Conservation (phyloP, 108 stramenopile genomes). For the Fragilariopsis cylindrus region DNA sequence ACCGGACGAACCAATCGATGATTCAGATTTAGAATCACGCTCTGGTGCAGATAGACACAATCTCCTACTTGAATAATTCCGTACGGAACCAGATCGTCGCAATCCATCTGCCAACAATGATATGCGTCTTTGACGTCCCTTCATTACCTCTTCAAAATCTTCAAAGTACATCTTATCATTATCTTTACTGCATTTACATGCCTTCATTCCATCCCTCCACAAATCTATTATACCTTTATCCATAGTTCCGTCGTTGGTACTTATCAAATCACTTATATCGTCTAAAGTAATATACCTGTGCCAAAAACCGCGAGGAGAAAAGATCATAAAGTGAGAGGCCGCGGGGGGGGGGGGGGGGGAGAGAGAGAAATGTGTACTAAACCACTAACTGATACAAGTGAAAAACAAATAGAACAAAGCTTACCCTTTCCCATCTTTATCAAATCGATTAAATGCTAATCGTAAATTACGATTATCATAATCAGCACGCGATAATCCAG, state of each 20-base stretch:
- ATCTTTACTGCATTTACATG: slow-evolving; percentile 1
- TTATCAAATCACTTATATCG: slow-evolving; percentile 75
- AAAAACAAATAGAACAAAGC: slow-evolving; percentile 8
- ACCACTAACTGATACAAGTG: not conserved
- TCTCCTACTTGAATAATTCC: too few species aligned
- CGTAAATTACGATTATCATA: slow-evolving; percentile 80
- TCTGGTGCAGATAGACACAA: too few species aligned
- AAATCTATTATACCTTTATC: slow-evolving; percentile 42
- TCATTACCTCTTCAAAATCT: slow-evolving; percentile 64
- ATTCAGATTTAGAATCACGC: too few species aligned
- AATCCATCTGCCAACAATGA: too few species aligned
- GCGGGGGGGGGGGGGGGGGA: too few species aligned
- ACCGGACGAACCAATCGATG: too few species aligned
- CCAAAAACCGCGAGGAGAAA: too few species aligned
- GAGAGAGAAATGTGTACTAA: not conserved
- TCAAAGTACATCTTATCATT: slow-evolving; percentile 50
- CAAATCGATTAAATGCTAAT: slow-evolving; percentile 83
- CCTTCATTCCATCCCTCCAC: slow-evolving; percentile 41
- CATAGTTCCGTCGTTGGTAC: slow-evolving; percentile 50
- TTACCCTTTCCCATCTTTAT: slow-evolving; percentile 70
- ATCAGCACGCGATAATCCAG: slow-evolving; percentile 76
- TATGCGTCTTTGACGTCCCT: slow-evolving; percentile 48
- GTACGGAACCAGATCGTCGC: too few species aligned
- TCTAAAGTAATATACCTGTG: slow-evolving; percentile 70
- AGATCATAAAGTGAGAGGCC: not conserved